These are phyloP conservation scores for Aspergillus caelatus DNA, from an alignment of 2,329 filamentous ascomycete species.

Conservation along the genomic window DNA sequence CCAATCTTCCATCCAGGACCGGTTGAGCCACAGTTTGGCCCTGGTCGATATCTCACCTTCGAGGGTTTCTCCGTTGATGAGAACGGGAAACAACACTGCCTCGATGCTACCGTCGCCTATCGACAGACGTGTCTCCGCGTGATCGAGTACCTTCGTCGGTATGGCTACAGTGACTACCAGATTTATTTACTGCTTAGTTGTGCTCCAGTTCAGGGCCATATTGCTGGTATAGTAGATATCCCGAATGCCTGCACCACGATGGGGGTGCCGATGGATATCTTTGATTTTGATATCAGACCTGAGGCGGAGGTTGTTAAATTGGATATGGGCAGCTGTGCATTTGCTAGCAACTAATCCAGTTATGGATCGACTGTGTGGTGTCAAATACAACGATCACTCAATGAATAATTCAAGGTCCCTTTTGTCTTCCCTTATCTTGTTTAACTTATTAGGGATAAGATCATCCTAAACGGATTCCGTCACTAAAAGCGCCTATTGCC, in stretches of 20 bases:
- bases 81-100: constrained; percentile 83
- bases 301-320: constrained; percentile 60
- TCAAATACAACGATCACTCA: background rate
- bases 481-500: too few relatives aligned
- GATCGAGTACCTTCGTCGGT: constrained; percentile 78
- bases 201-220: constrained; percentile 83
- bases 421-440: background rate
- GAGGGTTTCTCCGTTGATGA: constrained; percentile 91
- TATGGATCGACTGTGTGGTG: background rate
- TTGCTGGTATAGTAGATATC: constrained; percentile 88
- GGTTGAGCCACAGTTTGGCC: constrained; percentile 85
- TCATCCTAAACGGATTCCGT: background rate
- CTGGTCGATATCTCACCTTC: constrained; percentile 79
- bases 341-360: constrained; percentile 44
- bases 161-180: constrained; percentile 73
- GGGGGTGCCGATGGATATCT: constrained; percentile 89
- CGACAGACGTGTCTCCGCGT: constrained; percentile 76
- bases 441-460: background rate
- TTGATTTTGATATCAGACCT: constrained; percentile 87
- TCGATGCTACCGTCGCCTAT: constrained; percentile 85
- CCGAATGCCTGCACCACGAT: constrained; percentile 90
- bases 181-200: constrained; percentile 83
- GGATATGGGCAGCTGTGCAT: constrained; percentile 74
- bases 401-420: background rate
- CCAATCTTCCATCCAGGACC: constrained; percentile 86